phyloP scores from a whole-genome alignment of 805 yeast species.

The Monosporozyma unispora region DNA sequence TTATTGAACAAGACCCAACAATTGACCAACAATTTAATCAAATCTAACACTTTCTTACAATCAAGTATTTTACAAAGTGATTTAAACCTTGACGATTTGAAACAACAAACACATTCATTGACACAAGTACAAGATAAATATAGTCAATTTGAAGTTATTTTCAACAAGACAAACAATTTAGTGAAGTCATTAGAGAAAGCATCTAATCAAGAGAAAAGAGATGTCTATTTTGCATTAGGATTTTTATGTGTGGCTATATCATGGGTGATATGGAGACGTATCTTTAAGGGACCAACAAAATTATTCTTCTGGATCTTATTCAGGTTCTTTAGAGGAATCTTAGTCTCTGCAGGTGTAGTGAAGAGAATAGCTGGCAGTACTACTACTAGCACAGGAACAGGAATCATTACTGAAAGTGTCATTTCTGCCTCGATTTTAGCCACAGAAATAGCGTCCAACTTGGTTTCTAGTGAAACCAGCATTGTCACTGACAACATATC shows the following conservation, averaged over 20 bases:
- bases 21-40: constrained; percentile 25
- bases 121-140: constrained; percentile 26
- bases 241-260: constrained; percentile 23
- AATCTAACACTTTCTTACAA: constrained; percentile 27
- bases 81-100: constrained; percentile 27
- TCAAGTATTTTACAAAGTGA: constrained; percentile 29
- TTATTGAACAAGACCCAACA: constrained; percentile 22
- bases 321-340: constrained; percentile 31
- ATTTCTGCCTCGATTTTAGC: neutral
- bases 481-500: neutral
- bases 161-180: constrained; percentile 23
- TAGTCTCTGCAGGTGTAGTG: constrained; percentile 22
- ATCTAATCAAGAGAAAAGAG: constrained; percentile 28
- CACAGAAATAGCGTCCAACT: neutral
- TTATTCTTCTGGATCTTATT: constrained; percentile 26
- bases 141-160: constrained; percentile 22
- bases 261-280: constrained; percentile 31
- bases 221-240: constrained; percentile 25
- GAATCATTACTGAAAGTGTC: neutral
- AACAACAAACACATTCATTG: constrained; percentile 25
- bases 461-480: neutral
- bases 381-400: neutral
- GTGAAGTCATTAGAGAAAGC: constrained; percentile 26
- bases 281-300: constrained; percentile 27
- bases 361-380: constrained; percentile 1